Base-by-base conservation (phyloP, 768 basidiomycete species). In the Lenzites betulinus region DNA sequence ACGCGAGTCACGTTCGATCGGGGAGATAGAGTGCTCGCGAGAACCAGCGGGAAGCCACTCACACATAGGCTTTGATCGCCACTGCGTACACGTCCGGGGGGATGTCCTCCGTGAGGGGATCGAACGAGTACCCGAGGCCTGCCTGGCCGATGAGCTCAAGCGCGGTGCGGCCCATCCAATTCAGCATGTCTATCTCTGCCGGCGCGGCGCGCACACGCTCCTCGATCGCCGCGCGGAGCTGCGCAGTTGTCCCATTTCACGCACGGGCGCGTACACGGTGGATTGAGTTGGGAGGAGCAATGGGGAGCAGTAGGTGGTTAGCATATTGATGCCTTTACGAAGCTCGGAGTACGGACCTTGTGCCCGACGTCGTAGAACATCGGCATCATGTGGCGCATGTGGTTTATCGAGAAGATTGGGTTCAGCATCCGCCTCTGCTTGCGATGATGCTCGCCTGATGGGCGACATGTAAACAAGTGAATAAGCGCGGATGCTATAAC, bases 361-460 rank as follows among this genome's bases (percentile, higher is more conserved):
- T 67, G 63, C 11, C 60, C 60, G 33, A 68, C 64, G 20, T 63
- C 62, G 54, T 69, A 66, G 59, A 71, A 67, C 41, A 67, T 59
- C 18, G 69, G 70, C 22, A 68, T 54, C 59, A 70, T 63, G 47
- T 66, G 58, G 41, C 66, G 68, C 65, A 69, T 67, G 51, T 69
- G 63, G 41, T 60, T 64, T 39, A 67, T 54, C 25, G 64, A 68
- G 60, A 71, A 71, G 25, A 70, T 62, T 13, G 70, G 66, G 50
- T 67, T 69, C n/a, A 71, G 64, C 62, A 71, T 64, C 51, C 69
- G 69, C 18, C 68, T 65, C 55, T 71, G 70, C 25, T 64, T 68
- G 43, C 64, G 56, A 43, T 71, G 70, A 44, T 66, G 61, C 11
- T 62, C 59, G 28, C 69, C 69, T 70, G 38, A 25, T n/a, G 13